Percentiles rank a stretch among this genome's conserved stretches.
Evolutionary conservation across 1,284 basidiomycete genomes (phyloP).

Genomic region (Pyrrhoderma lamaoense): DNA sequence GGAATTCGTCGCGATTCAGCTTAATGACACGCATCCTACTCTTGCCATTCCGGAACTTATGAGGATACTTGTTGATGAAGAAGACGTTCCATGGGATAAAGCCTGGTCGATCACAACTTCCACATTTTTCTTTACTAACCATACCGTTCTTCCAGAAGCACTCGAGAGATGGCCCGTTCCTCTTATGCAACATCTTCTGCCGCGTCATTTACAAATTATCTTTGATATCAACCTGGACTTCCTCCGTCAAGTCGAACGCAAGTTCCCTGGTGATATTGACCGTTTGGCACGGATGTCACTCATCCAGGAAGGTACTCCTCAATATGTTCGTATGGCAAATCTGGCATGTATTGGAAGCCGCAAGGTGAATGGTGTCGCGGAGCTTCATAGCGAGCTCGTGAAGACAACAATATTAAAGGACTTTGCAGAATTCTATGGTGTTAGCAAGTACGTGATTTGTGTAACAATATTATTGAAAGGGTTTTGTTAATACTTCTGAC

Average conservation of each 20-base stretch:
- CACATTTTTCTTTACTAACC: constrained; percentile 92
- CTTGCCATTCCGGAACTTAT: constrained; percentile 91
- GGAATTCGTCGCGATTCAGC: constrained; percentile 83
- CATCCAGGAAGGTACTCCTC: constrained; percentile 82
- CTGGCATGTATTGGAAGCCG: constrained; percentile 75
- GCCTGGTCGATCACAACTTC: constrained; percentile 86
- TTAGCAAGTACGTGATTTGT: constrained; percentile 54
- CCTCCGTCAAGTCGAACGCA: constrained; percentile 73
- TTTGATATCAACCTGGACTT: constrained; percentile 73
- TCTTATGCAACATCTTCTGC: constrained; percentile 74
- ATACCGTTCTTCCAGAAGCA: constrained; percentile 65
- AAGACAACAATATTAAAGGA: constrained; percentile 81
- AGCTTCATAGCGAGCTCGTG: constrained; percentile 73
- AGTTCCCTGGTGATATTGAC: constrained; percentile 81
- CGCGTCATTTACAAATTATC: constrained; percentile 84
- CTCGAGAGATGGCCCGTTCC: constrained; percentile 78
- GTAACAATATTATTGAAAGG: constrained; percentile 6
- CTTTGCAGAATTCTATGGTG: constrained; percentile 81
- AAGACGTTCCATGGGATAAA: constrained; percentile 73
- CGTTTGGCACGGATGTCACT: constrained; percentile 79
- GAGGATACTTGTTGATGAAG: constrained; percentile 84
- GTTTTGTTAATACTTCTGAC: not conserved
- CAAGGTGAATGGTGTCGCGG: constrained; percentile 94
- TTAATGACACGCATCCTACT: constrained; percentile 91
- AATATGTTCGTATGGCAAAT: constrained; percentile 86